Percentiles rank a stretch among this genome's conserved stretches.
Evolutionary conservation across 176 grass and related monocot species (phyloP).

Genomic region (Rhynchospora pubera): DNA sequence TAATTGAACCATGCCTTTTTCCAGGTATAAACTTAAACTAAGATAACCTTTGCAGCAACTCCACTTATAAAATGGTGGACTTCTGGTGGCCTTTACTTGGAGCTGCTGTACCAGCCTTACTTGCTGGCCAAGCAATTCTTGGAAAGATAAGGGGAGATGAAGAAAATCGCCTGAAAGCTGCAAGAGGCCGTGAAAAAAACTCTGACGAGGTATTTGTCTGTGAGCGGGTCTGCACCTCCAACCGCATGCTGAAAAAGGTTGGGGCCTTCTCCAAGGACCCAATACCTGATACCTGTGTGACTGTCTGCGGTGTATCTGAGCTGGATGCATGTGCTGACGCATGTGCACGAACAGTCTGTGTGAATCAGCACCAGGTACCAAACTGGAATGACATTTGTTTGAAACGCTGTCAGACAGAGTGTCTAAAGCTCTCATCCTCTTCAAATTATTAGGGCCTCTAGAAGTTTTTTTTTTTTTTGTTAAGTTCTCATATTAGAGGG

Average conservation of each 20-base stretch:
- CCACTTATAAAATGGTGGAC: constrained; percentile 39
- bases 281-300: constrained; percentile 80
- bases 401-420: constrained; percentile 82
- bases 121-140: constrained; percentile 53
- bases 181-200: constrained; percentile 58
- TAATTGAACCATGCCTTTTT: background rate
- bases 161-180: constrained; percentile 60
- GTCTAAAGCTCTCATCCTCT: constrained; percentile 67
- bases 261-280: constrained; percentile 89
- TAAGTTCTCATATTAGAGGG: background rate
- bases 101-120: constrained; percentile 42
- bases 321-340: constrained; percentile 75
- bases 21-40: background rate
- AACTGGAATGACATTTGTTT: constrained; percentile 94
- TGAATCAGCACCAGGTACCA: constrained; percentile 83
- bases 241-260: constrained; percentile 79
- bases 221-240: constrained; percentile 80
- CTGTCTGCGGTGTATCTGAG: constrained; percentile 74
- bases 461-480: constrained; percentile 14
- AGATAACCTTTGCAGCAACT: background rate
- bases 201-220: constrained; percentile 76
- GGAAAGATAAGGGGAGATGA: constrained; percentile 54
- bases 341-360: constrained; percentile 71
- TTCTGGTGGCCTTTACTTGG: constrained; percentile 63
- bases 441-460: constrained; percentile 12